A percentile compares a stretch with the other conserved stretches of the same genome.
Conservation (phyloP, 441 rosid species). For the Dalechampia spathulata region DNA sequence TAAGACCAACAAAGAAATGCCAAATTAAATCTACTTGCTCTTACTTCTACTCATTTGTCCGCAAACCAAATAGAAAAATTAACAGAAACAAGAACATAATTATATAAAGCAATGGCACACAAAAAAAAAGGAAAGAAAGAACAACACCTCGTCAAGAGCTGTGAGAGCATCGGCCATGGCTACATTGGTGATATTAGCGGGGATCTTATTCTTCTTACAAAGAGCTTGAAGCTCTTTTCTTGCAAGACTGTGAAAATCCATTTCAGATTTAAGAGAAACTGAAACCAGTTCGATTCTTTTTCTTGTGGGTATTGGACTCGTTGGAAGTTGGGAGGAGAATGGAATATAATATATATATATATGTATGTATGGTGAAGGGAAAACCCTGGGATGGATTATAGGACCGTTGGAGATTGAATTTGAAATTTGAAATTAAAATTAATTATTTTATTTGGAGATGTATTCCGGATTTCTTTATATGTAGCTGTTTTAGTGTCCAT, state of each 20-base stretch:
- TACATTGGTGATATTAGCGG: constrained; percentile 76
- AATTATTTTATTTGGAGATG: too few species aligned
- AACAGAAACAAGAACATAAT: not conserved
- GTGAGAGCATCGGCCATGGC: constrained; percentile 93
- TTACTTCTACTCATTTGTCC: too few species aligned
- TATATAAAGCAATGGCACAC: too few species aligned
- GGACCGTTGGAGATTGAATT: constrained; percentile 63
- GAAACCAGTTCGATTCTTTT: too few species aligned
- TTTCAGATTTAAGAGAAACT: constrained; percentile 13
- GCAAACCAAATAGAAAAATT: too few species aligned
- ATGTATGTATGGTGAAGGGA: constrained; percentile 7
- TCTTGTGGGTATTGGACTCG: too few species aligned
- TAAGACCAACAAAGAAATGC: too few species aligned
- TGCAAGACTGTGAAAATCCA: constrained; percentile 73
- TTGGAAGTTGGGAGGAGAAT: too few species aligned
- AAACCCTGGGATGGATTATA: constrained; percentile 43
- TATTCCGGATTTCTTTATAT: too few species aligned
- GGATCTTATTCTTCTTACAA: constrained; percentile 92
- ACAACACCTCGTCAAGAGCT: constrained; percentile 57
- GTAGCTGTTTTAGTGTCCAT: too few species aligned
- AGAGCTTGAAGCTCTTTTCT: constrained; percentile 88
- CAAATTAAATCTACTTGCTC: too few species aligned
- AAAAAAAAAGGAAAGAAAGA: not conserved
- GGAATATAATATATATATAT: constrained; percentile 6
- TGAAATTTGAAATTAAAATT: constrained; percentile 44